Evolutionary conservation across 768 basidiomycete genomes (phyloP), one percentile per base, ranked within the genome.

Genomic region (Lactarius psammicola): DNA sequence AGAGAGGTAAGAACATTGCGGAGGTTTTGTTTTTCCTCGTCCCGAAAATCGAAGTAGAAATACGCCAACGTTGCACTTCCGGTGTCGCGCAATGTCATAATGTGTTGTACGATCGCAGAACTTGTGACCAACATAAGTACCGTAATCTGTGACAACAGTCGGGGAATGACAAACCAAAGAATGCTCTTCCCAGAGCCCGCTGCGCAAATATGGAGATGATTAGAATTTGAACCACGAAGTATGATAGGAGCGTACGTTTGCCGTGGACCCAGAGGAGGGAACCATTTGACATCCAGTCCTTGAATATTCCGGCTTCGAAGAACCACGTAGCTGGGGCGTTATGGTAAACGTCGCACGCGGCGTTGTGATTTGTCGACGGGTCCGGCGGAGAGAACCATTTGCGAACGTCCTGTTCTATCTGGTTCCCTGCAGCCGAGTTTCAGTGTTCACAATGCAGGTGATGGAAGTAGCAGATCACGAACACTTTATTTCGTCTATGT

Each of bases 401-500:
- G 9, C 44, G 44, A 46, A 46, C 44, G 9, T 46, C 44, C 10
- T 46, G 44, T 11, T 46, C 44, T 9, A 46, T 46, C 44, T 46
- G 44, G 44, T 23, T 46, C 44, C 44, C 44, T 46, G n/a, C 1
- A 10, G 44, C n/a, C 44, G 10, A 46, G 44, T n/a, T n/a, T 46
- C 44, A 46, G 44, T 11, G 44, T 46, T 20, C n/a, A 46, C 42
- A n/a, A 23, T 9, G n/a, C 44, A 23, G 6, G n/a, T 10, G n/a
- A 46, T 23, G 10, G 17, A 18, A 18, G 44, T 23, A 46, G 44
- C 20, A 7, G 26, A 49, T 4, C 18, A 61, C 54, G 18, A 31
- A 61, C 64, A 34, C n/a, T 30, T 56, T 42, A 30, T 28, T 56
- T 65, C 15, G 5, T 56, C 59, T 44, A 51, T 36, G 8, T 26